A percentile compares a stretch with the other conserved stretches of the same genome.
Conservation (phyloP, 2,329 filamentous ascomycete genomes). For the Eurotiales sp. region DNA sequence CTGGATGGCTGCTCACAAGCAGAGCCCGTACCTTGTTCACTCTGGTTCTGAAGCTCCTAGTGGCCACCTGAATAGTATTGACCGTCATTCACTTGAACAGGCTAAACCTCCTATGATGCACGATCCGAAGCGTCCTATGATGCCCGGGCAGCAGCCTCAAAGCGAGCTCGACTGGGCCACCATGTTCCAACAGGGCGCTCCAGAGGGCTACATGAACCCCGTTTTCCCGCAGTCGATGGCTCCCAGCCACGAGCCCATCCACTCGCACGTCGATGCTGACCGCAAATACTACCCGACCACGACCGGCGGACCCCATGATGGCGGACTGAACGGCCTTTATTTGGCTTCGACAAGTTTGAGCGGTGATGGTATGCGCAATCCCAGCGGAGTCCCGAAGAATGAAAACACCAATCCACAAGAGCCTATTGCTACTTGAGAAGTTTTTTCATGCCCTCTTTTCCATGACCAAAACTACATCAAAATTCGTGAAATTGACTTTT, state of each 20-base stretch:
- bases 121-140: slow-evolving; percentile 48
- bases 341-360: slow-evolving; percentile 45
- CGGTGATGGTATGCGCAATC: slow-evolving; percentile 49
- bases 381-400: slow-evolving; percentile 42
- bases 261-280: slow-evolving; percentile 59
- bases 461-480: background rate
- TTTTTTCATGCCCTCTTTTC: slow-evolving; percentile 8
- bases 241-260: slow-evolving; percentile 66
- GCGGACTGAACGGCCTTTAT: slow-evolving; percentile 46
- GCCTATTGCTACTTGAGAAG: slow-evolving; percentile 15
- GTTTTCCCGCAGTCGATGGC: slow-evolving; percentile 63
- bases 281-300: slow-evolving; percentile 51
- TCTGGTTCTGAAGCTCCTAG: slow-evolving; percentile 35
- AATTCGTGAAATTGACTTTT: slow-evolving; percentile 48
- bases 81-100: slow-evolving; percentile 41
- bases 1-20: slow-evolving; percentile 44
- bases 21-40: slow-evolving; percentile 42
- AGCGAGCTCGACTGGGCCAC: slow-evolving; percentile 68
- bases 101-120: slow-evolving; percentile 38
- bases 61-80: slow-evolving; percentile 42
- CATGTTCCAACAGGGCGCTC: slow-evolving; percentile 72
- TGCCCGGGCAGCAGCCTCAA: slow-evolving; percentile 59
- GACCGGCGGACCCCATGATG: slow-evolving; percentile 34
- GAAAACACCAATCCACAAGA: slow-evolving; percentile 48
- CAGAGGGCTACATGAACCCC: slow-evolving; percentile 61